Conservation (phyloP, 1,284 basidiomycete species). For the Rhodotorula sp. region DNA sequence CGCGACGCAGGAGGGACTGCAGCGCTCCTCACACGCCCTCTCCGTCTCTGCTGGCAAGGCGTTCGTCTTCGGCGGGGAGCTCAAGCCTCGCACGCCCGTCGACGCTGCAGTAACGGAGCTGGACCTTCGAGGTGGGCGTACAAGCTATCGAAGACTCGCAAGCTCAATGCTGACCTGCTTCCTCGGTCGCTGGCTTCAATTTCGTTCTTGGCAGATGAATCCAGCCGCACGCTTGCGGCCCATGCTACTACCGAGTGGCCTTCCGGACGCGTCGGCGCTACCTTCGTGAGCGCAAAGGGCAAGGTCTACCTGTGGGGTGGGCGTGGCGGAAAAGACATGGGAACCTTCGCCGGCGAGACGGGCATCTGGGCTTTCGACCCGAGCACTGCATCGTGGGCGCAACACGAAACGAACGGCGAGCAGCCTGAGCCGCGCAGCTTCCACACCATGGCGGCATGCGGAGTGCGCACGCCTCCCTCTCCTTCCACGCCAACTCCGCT, state of each 20-base stretch:
- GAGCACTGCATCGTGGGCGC: constrained; percentile 44
- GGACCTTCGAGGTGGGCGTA: constrained; percentile 13
- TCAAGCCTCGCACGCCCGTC: constrained; percentile 54
- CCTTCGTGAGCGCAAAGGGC: constrained; percentile 44
- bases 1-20: constrained; percentile 29
- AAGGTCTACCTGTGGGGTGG: constrained; percentile 56
- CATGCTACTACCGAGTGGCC: constrained; percentile 38
- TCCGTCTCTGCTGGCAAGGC: constrained; percentile 44
- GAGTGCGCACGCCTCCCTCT: constrained; percentile 35
- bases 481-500: neutral
- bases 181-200: too few relatives aligned
- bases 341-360: constrained; percentile 46
- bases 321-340: constrained; percentile 54
- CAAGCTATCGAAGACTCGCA: neutral
- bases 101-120: constrained; percentile 41
- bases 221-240: constrained; percentile 24
- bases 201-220: constrained; percentile 22
- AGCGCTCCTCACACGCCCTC: constrained; percentile 51
- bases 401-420: constrained; percentile 44
- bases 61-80: constrained; percentile 55
- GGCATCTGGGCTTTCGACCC: constrained; percentile 40
- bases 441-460: constrained; percentile 45
- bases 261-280: constrained; percentile 52
- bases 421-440: constrained; percentile 48
- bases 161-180: neutral